Base-by-base conservation (phyloP, 2,329 filamentous ascomycete species). In the Xylariaceae sp. region DNA sequence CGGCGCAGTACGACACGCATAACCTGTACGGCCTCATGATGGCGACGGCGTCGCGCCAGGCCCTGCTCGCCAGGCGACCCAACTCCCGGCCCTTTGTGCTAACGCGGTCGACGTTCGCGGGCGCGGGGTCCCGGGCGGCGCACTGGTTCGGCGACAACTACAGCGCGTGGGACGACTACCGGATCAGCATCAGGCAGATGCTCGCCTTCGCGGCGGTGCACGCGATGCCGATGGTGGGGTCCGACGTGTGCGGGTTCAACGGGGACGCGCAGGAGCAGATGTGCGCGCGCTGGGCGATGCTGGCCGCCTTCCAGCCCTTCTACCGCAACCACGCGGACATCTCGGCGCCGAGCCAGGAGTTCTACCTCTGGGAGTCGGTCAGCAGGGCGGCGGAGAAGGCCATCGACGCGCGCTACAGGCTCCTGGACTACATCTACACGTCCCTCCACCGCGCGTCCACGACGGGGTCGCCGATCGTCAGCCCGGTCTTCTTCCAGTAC, bases 401-500 rank as follows among this genome's bases (percentile, higher is more conserved):
- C 13, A 87, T 89, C 51, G 73, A 73, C 19, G 78, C 80, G 33
- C 74, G 85, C n/a, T 89, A 89, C 64, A 71, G 75, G 21, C 68
- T 89, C n/a, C 68, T 90, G n/a, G 85, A 88, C 53, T 89, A 89
- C 63, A 70, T 86, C 43, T 89, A 90, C 67, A 88, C 85, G 1
- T 76, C 79, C 1, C 68, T 88, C 50, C 68, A 80, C 55, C 62
- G 65, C 0, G 48, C 40, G 75, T 85, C 57, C 73, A 69, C 19
- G 53, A 67, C 13, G 71, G 85, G 85, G 23, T 72, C 70, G 2
- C 83, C 85, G 0, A 67, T 80, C 47, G 65, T 88, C 38, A 78
- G 78, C 50, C 85, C 85, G 0, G 61, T 88, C 40, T 87, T 84
- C 63, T 90, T 81, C 65, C 56, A 77, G 18, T 89, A 88, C 56